Evolutionary conservation across 2,329 filamentous ascomycete genomes (phyloP), one percentile per base, ranked within the genome.

Genomic region (Sarocladium kiliense): DNA sequence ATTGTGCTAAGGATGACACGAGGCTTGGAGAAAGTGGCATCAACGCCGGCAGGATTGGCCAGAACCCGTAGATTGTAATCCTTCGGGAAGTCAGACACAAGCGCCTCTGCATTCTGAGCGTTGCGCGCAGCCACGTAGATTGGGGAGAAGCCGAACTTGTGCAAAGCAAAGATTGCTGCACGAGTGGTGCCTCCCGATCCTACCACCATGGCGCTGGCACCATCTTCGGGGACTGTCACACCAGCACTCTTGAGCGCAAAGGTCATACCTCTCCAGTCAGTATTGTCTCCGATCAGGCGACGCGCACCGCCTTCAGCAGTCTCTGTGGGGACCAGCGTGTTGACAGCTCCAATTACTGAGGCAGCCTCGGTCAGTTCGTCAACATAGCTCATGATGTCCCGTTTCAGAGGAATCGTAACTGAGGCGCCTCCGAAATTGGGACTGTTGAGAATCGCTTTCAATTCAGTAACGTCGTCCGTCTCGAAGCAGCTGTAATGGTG

Each of bases 231-330:
- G 58, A 59, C 50, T 19, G 74, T 73, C 37, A 88, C 76, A 7
- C 89, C 89, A 2, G 84, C 85, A 41, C 82, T 82, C 56, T 81
- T 83, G 19, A 99, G 80, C 3, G 89, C 86, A 62, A 88, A 83
- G 2, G 88, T 84, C 85, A 99, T 99, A 59, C 94, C 94, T 65
- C 85, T 81, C 88, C 91, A 99, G 74, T 99, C 94, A 12, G 94
- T 99, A 71, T 99, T 99, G 68, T 92, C 89, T 42, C 94, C 94
- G 16, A 89, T 70, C 2, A 97, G 81, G 3, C 77, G 80, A 50
- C 71, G 71, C 55, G 76, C 70, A 3, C 73, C 75, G 2, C 69
- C 74, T 7, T 62, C 65, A 7, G 72, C 67, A 66, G 66, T 14
- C 50, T 54, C 27, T 2, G 82, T 66, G 0, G 88, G 86, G 26